These are phyloP conservation scores for Trebouxiophyceae sp. DNA, from an alignment of 163 green algal species.

Conservation along the genomic window DNA sequence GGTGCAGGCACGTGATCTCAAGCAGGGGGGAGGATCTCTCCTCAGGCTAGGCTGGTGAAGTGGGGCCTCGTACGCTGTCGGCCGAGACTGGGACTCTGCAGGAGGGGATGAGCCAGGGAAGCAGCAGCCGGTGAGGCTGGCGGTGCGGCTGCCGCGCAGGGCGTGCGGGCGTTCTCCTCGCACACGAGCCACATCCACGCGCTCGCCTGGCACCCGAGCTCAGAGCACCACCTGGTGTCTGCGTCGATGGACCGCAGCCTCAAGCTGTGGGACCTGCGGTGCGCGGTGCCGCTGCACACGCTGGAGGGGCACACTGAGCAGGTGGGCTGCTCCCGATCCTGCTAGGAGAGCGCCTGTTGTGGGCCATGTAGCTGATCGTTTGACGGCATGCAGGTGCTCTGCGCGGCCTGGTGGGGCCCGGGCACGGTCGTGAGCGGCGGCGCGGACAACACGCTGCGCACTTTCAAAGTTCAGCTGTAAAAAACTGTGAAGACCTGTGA, in stretches of 20 bases:
- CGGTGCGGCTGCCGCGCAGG: neutral
- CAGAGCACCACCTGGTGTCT: constrained; percentile 54
- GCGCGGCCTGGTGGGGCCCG: constrained; percentile 33
- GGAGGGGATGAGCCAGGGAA: too few relatives aligned
- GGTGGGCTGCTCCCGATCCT: too few relatives aligned
- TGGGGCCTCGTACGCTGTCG: too few relatives aligned
- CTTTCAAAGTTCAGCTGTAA: constrained; percentile 2
- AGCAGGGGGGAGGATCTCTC: too few relatives aligned
- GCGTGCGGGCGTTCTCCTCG: constrained; percentile 18
- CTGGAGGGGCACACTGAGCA: constrained; percentile 58
- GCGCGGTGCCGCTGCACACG: constrained; percentile 56
- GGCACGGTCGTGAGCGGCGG: constrained; percentile 49
- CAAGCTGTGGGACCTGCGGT: constrained; percentile 79
- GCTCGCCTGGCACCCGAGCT: constrained; percentile 57
- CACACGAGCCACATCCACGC: constrained; percentile 64
- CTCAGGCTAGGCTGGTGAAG: too few relatives aligned
- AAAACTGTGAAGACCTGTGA: too few relatives aligned
- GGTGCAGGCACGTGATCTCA: too few relatives aligned
- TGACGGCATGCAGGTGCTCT: constrained; percentile 9
- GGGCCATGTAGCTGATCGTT: constrained; percentile 12
- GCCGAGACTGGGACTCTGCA: too few relatives aligned
- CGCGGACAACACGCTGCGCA: constrained; percentile 44
- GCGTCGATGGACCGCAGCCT: constrained; percentile 45
- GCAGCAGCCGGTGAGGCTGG: too few relatives aligned
- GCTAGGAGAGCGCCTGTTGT: neutral